Base-by-base conservation (phyloP, 306 rosid species). In the Rosa multiflora region DNA sequence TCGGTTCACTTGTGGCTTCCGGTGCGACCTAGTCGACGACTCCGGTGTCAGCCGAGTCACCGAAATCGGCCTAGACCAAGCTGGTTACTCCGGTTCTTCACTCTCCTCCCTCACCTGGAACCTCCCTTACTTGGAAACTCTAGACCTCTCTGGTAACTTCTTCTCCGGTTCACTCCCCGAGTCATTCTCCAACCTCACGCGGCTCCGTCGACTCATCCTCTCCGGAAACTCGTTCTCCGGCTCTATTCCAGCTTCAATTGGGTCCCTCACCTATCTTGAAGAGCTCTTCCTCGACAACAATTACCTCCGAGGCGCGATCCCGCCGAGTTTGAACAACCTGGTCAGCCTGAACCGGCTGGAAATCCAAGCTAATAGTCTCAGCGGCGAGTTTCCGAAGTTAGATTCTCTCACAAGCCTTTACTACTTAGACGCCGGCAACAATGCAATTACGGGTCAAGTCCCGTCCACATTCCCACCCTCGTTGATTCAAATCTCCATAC, bases 51-150 rank as follows among this genome's bases (percentile, higher is more conserved):
- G 76, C 42, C 92, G 97, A 2, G 32, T 94, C 89, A 94, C 99
- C 2, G 92, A 94, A 73, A 87, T 94, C 85, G 76, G 58, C 11
- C 99, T 94, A 51, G 97, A 94, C 86, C 95, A 91, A 23, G 95
- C 97, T 1, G 97, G 97, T 61, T 94, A 94, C 83, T 11, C 89
- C 8, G 93, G 88, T 1, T 78, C 92, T 0, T 76, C 90, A 0
- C 80, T 92, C 67, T 17, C 90, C 47, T 68, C 90, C 59, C 59
- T 86, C 42, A 78, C 89, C 5, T 88, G 87, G 89, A 81, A 83
- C 86, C 89, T 90, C n/a, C 97, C 97, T 14, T 89, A 81, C 79
- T 80, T 92, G 5, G 68, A 95, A 83, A 85, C 86, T n/a, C 90
- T 92, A 2, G 99, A 95, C 55, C 43, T 91, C 67, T 89, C 98